These are phyloP conservation scores for Daedaleopsis nitida DNA, from an alignment of 768 basidiomycete genomes.

Conservation along the genomic window DNA sequence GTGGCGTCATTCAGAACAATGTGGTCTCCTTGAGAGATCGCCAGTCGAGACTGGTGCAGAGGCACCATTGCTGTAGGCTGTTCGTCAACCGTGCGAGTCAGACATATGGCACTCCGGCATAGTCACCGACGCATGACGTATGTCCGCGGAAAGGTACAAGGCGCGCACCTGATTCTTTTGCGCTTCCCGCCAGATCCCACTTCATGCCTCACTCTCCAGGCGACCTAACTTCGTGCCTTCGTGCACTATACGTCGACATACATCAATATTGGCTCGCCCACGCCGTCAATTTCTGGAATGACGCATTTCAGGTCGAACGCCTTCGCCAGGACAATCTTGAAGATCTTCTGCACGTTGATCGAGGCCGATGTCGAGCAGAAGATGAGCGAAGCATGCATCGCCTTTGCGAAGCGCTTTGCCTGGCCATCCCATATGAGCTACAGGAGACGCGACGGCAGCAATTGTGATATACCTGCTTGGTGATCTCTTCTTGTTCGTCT, in stretches of 20 bases:
- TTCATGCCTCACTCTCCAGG: slow-evolving; percentile 11
- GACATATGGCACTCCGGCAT: background rate
- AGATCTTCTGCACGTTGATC: slow-evolving; percentile 99
- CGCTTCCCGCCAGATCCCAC: slow-evolving; percentile 12
- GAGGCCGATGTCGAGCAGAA: slow-evolving; percentile 99
- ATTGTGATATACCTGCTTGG: slow-evolving; percentile 74
- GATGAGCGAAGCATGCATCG: slow-evolving; percentile 99
- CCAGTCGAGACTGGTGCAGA: slow-evolving; percentile 5
- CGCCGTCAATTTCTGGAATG: slow-evolving; percentile 95
- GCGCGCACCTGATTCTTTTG: slow-evolving; percentile 17
- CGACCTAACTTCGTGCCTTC: background rate
- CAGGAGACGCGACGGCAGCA: background rate
- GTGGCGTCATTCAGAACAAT: slow-evolving; percentile 6
- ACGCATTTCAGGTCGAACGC: slow-evolving; percentile 99
- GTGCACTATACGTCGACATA: slow-evolving; percentile 77
- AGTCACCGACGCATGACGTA: slow-evolving; percentile 7
- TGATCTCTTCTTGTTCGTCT: slow-evolving; percentile 99
- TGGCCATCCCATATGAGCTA: slow-evolving; percentile 32
- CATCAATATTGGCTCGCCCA: slow-evolving; percentile 93
- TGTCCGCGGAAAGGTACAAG: background rate
- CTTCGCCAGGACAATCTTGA: slow-evolving; percentile 96
- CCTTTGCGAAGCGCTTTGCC: slow-evolving; percentile 97
- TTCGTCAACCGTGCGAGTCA: background rate
- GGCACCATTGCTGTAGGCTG: slow-evolving; percentile 10
- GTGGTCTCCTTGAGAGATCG: slow-evolving; percentile 16